Base-by-base conservation (phyloP, 768 basidiomycete species). In the Rhodotorula kratochvilovae region DNA sequence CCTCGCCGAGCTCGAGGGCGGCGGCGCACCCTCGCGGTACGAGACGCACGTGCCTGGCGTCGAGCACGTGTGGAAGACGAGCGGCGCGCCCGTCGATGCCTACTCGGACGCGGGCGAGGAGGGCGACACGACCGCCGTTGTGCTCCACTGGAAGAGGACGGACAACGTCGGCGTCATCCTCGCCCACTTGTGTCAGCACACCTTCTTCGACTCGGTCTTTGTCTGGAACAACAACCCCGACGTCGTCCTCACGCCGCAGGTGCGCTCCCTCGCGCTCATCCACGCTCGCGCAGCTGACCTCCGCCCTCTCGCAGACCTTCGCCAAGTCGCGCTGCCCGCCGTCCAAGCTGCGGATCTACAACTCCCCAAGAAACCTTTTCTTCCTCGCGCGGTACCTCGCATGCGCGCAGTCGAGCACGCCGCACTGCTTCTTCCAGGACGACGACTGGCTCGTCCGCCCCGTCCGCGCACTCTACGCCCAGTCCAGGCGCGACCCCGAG, bases 131-230 rank as follows among this genome's bases (percentile, higher is more conserved):
- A 75, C 77, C 0, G 77, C 77, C 1, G 53, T 78, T 36, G 76
- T 89, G 50, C 81, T 89, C 54, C 89, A 89, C 78, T 89, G 88
- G 88, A 86, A 85, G 60, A 84, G 87, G 27, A 82, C 88, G 33
- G 80, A 83, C 0, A 90, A 89, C 71, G 86, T 89, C 53, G 76
- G 84, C 51, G 82, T 82, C 61, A 86, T 89, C 62, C 82, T 82
- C 27, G 83, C 73, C 12, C 64, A 70, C 29, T 63, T 78, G 31
- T 76, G 76, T 59, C 71, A 62, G 50, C 73, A 71, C 67, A 46
- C 51, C 0, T 69, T 76, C 59, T 68, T 77, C 42, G 57, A 67
- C 11, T 46, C 39, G 21, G 65, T 76, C 29, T 10, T 71, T 42
- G 63, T 78, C 19, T 73, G 69, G 70, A 78, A 78, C 71, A 78